Base-by-base conservation (phyloP, 2,329 filamentous ascomycete species). In the Fusarium sp. region DNA sequence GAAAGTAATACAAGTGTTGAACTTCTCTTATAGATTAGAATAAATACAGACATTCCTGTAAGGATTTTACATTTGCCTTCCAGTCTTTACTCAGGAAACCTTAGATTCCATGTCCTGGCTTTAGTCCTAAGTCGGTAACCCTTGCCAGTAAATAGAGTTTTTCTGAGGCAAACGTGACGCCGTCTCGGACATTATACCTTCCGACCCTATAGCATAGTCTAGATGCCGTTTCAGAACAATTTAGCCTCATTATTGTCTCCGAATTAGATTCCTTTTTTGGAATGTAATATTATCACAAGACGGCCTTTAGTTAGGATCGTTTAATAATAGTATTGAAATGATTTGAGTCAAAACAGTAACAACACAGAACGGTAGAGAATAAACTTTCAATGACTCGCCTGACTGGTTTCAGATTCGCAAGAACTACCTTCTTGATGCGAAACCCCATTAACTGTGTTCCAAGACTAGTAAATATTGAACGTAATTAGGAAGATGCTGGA, bases 391-490 rank as follows among this genome's bases (percentile, higher is more conserved):
- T 31, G 29, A 31, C 29, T 31, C 29, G 29, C 11, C 12, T 12
- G 29, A 31, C 29, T 31, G 11, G 29, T 31, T 31, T 31, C 29
- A 31, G 5, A 33, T 15, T 5, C 23, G 7, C 8, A 31, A 49
- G 10, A 8, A 10, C 15, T 23, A 5, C 4, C 6, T 7, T 8
- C 5, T 0, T 18, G 3, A n/a, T 8, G 19, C 19, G 7, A 11
- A 18, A 12, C 14, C 14, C 3, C 2, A 18, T n/a, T 29, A 4
- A 8, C 7, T 6, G 21, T 8, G 3, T 10, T 11, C 5, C 2
- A 8, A 6, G 21, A 31, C 10, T 12, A 31, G 3, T 5, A 9
- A 4, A 4, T 9, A n/a, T 0, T n/a, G 0, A 0, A 48, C 3
- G 0, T 4, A 3, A 1, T 16, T 18, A 0, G 15, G 2, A 1